phyloP scores from a whole-genome alignment of 2,329 filamentous ascomycete species.

The Ascochyta clinopodiicola region DNA sequence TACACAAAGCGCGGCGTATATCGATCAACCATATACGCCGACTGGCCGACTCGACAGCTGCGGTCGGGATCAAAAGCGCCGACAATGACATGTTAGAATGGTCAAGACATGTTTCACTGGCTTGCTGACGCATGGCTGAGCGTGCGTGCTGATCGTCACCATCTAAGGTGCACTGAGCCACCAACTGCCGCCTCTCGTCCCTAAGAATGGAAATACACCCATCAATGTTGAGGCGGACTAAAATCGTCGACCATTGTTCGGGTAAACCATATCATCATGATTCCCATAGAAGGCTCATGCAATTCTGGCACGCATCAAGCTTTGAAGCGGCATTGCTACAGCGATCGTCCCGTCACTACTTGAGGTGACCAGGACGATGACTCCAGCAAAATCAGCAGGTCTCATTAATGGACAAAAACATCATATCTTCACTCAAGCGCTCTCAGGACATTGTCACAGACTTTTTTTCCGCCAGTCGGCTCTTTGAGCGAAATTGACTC shows the following conservation, averaged over 20 bases:
- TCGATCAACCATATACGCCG: constrained; percentile 5
- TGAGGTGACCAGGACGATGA: not conserved
- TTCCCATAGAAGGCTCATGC: not conserved
- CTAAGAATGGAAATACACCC: not conserved
- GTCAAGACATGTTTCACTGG: constrained; percentile 17
- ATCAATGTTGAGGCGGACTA: not conserved
- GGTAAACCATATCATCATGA: not conserved
- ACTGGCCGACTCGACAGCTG: constrained; percentile 8
- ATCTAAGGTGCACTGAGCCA: constrained; percentile 6
- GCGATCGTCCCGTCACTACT: not conserved
- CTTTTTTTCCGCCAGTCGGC: not conserved
- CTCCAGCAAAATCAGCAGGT: not conserved
- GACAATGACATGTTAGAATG: constrained; percentile 29
- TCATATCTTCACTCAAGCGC: not conserved
- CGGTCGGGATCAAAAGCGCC: constrained; percentile 18
- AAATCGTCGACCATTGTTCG: not conserved
- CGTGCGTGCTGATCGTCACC: constrained; percentile 24
- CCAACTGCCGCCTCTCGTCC: not conserved
- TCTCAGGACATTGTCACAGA: not conserved
- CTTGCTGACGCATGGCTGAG: constrained; percentile 13
- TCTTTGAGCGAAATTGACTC: not conserved
- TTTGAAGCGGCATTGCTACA: not conserved
- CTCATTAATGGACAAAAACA: not conserved
- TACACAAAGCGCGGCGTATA: not conserved
- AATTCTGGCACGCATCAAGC: not conserved